Evolutionary conservation across 768 basidiomycete species (phyloP).

Genomic region (Boletus patriciae): DNA sequence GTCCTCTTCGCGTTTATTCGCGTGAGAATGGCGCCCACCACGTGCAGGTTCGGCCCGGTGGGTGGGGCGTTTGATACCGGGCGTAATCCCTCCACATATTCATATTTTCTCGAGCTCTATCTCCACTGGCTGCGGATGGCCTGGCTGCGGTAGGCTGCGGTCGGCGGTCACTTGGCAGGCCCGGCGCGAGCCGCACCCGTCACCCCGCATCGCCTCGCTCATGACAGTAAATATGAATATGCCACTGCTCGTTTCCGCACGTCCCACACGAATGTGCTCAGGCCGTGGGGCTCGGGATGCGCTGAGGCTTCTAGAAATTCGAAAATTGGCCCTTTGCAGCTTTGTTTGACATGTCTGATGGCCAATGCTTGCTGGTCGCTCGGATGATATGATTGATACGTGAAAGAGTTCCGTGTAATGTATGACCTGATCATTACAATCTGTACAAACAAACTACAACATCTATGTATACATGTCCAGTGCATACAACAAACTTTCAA

Average conservation of each 20-base stretch:
- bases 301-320: too few relatives aligned
- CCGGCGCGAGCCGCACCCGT: background rate
- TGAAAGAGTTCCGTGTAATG: background rate
- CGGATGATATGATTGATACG: background rate
- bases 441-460: background rate
- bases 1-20: background rate
- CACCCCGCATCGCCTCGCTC: background rate
- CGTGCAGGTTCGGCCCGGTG: background rate
- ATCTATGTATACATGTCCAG: background rate
- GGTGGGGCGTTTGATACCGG: background rate
- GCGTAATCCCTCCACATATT: too few relatives aligned
- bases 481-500: too few relatives aligned
- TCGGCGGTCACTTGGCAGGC: too few relatives aligned
- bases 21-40: background rate
- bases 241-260: background rate
- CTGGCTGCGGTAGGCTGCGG: background rate
- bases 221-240: background rate
- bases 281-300: background rate
- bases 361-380: background rate
- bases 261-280: background rate
- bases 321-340: background rate
- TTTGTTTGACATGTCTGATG: background rate
- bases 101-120: background rate
- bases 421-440: too few relatives aligned
- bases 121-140: background rate